Percentiles rank a stretch among this genome's conserved stretches.
phyloP scores from a whole-genome alignment of 1,284 basidiomycete genomes.

The Fereydounia khargensis region DNA sequence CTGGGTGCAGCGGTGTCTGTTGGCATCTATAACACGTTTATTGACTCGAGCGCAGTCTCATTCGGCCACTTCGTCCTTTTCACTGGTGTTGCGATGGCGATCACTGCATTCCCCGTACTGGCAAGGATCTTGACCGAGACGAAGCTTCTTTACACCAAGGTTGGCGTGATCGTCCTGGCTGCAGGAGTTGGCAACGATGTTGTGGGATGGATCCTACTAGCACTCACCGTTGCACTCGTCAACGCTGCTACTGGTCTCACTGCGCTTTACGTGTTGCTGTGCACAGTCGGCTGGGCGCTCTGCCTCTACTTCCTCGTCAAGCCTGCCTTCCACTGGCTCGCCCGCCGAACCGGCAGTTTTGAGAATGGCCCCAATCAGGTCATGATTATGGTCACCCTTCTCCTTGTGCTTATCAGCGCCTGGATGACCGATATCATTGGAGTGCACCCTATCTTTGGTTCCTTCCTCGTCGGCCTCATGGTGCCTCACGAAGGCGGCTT shows the following conservation, averaged over 20 bases:
- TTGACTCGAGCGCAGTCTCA: slow-evolving; percentile 64
- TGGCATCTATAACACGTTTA: slow-evolving; percentile 77
- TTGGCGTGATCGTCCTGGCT: slow-evolving; percentile 87
- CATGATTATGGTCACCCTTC: slow-evolving; percentile 75
- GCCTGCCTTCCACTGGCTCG: slow-evolving; percentile 68
- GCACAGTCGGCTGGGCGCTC: slow-evolving; percentile 76
- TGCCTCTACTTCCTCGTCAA: slow-evolving; percentile 74
- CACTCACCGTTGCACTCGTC: slow-evolving; percentile 83
- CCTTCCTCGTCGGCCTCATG: slow-evolving; percentile 80
- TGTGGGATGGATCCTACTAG: slow-evolving; percentile 68
- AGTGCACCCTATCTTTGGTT: slow-evolving; percentile 83
- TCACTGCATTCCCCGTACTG: slow-evolving; percentile 80
- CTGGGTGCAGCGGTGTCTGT: slow-evolving; percentile 78
- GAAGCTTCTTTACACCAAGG: slow-evolving; percentile 80
- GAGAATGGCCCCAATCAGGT: slow-evolving; percentile 71
- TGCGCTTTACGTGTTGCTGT: slow-evolving; percentile 78
- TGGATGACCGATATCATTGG: slow-evolving; percentile 88
- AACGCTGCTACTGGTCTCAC: slow-evolving; percentile 72
- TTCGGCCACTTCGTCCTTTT: slow-evolving; percentile 91
- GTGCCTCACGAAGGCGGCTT: slow-evolving; percentile 84
- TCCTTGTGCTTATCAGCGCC: slow-evolving; percentile 73
- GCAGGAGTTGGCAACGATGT: slow-evolving; percentile 87
- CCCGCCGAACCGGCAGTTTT: slow-evolving; percentile 73
- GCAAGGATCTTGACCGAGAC: slow-evolving; percentile 67
- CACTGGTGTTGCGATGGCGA: slow-evolving; percentile 83